phyloP scores from a whole-genome alignment of 164 flowering plant genomes.

The Annona squamosa region DNA sequence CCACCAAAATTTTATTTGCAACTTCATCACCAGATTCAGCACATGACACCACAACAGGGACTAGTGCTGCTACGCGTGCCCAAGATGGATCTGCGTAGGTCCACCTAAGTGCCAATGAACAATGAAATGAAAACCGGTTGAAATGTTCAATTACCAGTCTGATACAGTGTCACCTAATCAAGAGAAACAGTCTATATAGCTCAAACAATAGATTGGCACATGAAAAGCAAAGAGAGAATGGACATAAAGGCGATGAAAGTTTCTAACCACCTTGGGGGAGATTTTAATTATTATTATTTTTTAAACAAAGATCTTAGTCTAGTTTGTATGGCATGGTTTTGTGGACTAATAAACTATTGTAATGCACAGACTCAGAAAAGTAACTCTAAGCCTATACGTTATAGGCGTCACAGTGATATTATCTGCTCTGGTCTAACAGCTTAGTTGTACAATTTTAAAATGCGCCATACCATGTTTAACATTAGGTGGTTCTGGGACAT shows the following conservation, averaged over 20 bases:
- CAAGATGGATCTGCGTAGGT: slow-evolving; percentile 96
- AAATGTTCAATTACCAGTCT: neutral
- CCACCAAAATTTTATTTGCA: slow-evolving; percentile 55
- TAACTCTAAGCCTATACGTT: too few relatives aligned
- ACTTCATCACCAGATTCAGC: slow-evolving; percentile 89
- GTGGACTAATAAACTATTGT: too few relatives aligned
- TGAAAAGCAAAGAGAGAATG: neutral
- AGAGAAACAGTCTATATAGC: neutral
- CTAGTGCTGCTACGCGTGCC: slow-evolving; percentile 98
- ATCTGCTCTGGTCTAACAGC: too few relatives aligned
- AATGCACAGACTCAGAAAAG: too few relatives aligned
- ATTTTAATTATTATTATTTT: too few relatives aligned
- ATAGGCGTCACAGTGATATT: too few relatives aligned
- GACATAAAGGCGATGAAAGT: neutral
- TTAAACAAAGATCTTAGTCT: too few relatives aligned
- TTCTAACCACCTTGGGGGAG: neutral
- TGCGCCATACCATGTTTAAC: too few relatives aligned
- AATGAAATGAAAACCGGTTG: slow-evolving; percentile 8
- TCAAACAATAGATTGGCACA: neutral
- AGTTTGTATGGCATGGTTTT: too few relatives aligned
- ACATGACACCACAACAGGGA: slow-evolving; percentile 82
- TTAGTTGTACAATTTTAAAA: too few relatives aligned
- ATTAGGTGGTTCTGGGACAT: too few relatives aligned
- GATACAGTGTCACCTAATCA: neutral
- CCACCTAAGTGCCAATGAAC: slow-evolving; percentile 37